Percentiles rank a stretch among this genome's conserved stretches.
These are phyloP conservation scores for Pseudozyma hubeiensis DNA, from an alignment of 1,284 basidiomycete species.

Conservation along the genomic window DNA sequence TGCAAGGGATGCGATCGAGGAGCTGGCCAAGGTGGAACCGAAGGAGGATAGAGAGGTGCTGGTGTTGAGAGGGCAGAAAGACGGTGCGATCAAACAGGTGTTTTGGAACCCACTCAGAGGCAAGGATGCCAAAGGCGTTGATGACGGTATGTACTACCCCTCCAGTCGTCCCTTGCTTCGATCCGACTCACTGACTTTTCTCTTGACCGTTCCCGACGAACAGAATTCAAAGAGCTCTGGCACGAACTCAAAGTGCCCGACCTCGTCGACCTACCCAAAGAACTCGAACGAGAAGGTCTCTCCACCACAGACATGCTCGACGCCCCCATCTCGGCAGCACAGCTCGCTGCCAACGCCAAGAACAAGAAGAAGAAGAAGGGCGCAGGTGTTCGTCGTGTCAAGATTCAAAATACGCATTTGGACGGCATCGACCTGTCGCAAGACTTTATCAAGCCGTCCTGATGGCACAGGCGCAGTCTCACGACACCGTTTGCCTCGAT, in stretches of 20 bases:
- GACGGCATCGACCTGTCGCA: constrained; percentile 82
- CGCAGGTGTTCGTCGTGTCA: constrained; percentile 69
- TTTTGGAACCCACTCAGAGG: constrained; percentile 90
- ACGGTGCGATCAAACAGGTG: constrained; percentile 79
- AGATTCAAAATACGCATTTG: constrained; percentile 87
- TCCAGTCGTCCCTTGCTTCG: not conserved
- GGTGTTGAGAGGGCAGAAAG: constrained; percentile 83
- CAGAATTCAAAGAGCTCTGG: constrained; percentile 89
- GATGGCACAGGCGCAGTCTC: not conserved
- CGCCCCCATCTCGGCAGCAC: constrained; percentile 39
- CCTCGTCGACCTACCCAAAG: constrained; percentile 81
- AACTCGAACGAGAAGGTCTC: constrained; percentile 74
- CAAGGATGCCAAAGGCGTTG: constrained; percentile 78
- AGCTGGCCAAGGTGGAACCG: constrained; percentile 56
- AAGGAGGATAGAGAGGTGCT: constrained; percentile 85
- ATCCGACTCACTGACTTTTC: not conserved
- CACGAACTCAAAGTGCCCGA: constrained; percentile 83
- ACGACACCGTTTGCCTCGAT: not conserved
- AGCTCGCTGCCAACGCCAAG: constrained; percentile 38
- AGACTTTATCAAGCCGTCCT: constrained; percentile 69
- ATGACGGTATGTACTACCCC: constrained; percentile 76
- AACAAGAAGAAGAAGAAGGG: constrained; percentile 58
- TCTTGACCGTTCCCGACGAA: not conserved
- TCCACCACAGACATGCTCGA: constrained; percentile 59
- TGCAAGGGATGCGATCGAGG: constrained; percentile 71